Conservation (phyloP, 1,284 basidiomycete genomes). For the Sanghuangporus weigelae region DNA sequence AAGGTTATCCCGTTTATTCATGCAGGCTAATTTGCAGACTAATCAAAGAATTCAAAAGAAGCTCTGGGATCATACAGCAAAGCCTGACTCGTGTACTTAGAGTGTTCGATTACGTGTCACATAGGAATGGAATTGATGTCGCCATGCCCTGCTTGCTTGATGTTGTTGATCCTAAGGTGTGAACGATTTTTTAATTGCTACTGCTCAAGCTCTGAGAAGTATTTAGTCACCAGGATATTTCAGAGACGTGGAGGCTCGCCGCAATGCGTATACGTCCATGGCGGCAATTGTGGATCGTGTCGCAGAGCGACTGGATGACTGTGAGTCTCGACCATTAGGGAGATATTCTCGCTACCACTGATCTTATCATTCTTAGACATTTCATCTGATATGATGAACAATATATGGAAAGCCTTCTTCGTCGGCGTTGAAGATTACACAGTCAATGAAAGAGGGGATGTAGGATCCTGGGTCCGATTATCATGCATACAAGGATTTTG, state of each 20-base stretch:
- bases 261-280: slow-evolving; percentile 68
- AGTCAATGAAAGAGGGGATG: slow-evolving; percentile 91
- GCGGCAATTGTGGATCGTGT: slow-evolving; percentile 49
- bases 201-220: slow-evolving; percentile 6
- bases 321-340: slow-evolving; percentile 30
- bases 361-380: slow-evolving; percentile 36
- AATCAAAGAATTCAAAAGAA: slow-evolving; percentile 58
- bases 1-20: slow-evolving; percentile 13
- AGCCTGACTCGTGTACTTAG: slow-evolving; percentile 77
- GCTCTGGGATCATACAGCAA: slow-evolving; percentile 62
- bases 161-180: slow-evolving; percentile 51
- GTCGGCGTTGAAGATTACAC: slow-evolving; percentile 84
- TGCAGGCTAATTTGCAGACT: slow-evolving; percentile 39
- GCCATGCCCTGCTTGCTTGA: slow-evolving; percentile 57
- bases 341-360: not conserved
- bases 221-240: slow-evolving; percentile 40
- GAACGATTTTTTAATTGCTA: slow-evolving; percentile 22
- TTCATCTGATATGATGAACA: slow-evolving; percentile 35
- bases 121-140: slow-evolving; percentile 45
- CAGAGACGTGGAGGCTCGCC: slow-evolving; percentile 58
- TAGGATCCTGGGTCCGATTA: slow-evolving; percentile 95
- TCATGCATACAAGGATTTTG: slow-evolving; percentile 59
- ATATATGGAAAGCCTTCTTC: slow-evolving; percentile 49
- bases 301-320: slow-evolving; percentile 35
- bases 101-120: slow-evolving; percentile 56